These are phyloP conservation scores for Tulasnella sp. DNA, from an alignment of 768 basidiomycete species.

Conservation along the genomic window DNA sequence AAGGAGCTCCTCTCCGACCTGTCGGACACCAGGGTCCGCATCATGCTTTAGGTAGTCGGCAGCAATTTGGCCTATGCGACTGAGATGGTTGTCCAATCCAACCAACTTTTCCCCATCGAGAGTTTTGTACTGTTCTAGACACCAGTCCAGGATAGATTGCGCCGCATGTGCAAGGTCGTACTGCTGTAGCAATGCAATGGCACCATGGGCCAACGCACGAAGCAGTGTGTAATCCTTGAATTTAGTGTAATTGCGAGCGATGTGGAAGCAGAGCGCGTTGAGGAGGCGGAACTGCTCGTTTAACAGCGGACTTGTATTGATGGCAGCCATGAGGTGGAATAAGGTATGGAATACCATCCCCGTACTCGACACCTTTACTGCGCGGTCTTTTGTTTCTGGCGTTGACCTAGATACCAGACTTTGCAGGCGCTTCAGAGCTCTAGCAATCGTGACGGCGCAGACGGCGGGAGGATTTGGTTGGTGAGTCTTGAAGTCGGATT, in stretches of 20 bases:
- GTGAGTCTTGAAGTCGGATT: conserved; percentile 57
- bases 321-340: conserved; percentile 67
- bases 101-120: conserved; percentile 49
- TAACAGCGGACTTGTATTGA: conserved; percentile 70
- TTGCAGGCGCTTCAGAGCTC: conserved; percentile 64
- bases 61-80: conserved; percentile 66
- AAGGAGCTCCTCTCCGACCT: conserved; percentile 55
- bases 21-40: conserved; percentile 42
- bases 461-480: conserved; percentile 69
- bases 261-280: conserved; percentile 73
- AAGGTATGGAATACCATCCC: conserved; percentile 73
- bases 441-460: conserved; percentile 54
- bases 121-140: conserved; percentile 56
- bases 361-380: neutral
- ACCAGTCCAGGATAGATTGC: conserved; percentile 81
- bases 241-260: conserved; percentile 65
- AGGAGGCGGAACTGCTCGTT: conserved; percentile 81
- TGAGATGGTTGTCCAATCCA: conserved; percentile 65
- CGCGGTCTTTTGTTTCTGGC: conserved; percentile 49
- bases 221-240: conserved; percentile 59
- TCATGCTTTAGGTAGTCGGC: conserved; percentile 55
- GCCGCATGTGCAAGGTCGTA: conserved; percentile 67
- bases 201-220: conserved; percentile 68
- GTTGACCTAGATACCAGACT: conserved; percentile 47
- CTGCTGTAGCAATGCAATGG: conserved; percentile 66